A percentile compares a stretch with the other conserved stretches of the same genome.
Evolutionary conservation across 257 asterid species (phyloP).

Genomic region (Solanum ahanhuiri): DNA sequence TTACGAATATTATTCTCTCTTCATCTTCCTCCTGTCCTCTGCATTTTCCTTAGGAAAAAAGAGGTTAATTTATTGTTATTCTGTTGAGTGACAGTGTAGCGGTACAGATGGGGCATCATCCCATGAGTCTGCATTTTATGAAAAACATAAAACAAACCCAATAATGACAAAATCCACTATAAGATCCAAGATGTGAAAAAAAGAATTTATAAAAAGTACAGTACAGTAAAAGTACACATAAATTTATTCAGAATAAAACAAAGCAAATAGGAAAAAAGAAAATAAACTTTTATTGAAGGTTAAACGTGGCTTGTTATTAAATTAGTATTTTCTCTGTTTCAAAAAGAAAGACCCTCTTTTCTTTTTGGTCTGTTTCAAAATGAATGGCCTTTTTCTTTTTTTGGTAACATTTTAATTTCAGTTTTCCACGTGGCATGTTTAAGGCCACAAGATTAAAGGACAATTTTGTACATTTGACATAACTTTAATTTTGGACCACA

Average conservation of each 20-base stretch:
- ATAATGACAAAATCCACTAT: not conserved
- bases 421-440: no score
- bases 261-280: not conserved
- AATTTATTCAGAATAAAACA: not conserved
- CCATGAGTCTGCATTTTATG: not conserved
- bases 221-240: not conserved
- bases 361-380: no score
- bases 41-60: not conserved
- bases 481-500: no score
- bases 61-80: not conserved
- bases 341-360: no score
- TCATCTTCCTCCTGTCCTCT: not conserved
- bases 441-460: no score
- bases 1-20: not conserved
- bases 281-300: not conserved
- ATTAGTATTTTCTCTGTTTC: no score
- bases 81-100: not conserved
- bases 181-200: not conserved
- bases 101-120: not conserved
- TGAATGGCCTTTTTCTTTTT: no score
- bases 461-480: no score
- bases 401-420: no score
- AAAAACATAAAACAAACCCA: not conserved
- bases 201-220: not conserved
- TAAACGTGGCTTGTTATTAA: no score